Evolutionary conservation across 2,329 filamentous ascomycete species (phyloP).

Genomic region (Xylaria sp.): DNA sequence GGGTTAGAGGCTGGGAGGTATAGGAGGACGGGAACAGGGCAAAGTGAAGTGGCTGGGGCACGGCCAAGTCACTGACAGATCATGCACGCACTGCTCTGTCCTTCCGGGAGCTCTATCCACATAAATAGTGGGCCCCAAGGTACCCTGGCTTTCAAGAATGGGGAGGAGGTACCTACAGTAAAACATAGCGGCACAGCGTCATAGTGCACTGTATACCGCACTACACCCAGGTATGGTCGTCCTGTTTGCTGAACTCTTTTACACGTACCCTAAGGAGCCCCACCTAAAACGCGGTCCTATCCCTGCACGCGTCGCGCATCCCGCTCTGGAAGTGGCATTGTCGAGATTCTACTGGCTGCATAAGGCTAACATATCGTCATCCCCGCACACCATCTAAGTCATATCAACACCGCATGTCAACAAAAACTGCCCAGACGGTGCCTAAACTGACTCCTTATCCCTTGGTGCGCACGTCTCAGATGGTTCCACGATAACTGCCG

Average conservation of each 20-base stretch:
- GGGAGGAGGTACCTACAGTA: neutral
- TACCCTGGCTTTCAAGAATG: neutral
- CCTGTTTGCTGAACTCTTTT: neutral
- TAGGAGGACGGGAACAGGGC: slow-evolving; percentile 30
- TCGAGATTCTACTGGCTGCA: slow-evolving; percentile 39
- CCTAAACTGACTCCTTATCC: neutral
- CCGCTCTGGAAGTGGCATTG: slow-evolving; percentile 38
- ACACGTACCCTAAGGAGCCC: slow-evolving; percentile 11
- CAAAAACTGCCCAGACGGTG: neutral
- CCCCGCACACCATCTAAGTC: slow-evolving; percentile 37
- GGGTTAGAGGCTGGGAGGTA: slow-evolving; percentile 28
- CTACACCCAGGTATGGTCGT: neutral
- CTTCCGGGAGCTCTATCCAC: neutral
- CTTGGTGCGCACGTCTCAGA: slow-evolving; percentile 8
- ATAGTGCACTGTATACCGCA: neutral
- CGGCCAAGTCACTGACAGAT: slow-evolving; percentile 38
- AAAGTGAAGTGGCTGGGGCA: slow-evolving; percentile 42
- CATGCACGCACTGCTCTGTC: slow-evolving; percentile 22
- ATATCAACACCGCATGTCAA: slow-evolving; percentile 28
- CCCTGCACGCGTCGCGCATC: slow-evolving; percentile 40
- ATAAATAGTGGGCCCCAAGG: neutral
- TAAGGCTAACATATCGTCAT: slow-evolving; percentile 38
- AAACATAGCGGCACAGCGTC: neutral
- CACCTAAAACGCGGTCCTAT: slow-evolving; percentile 39
- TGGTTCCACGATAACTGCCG: neutral